Conservation (phyloP, 257 asterid species). For the Buddleja alternifolia region DNA sequence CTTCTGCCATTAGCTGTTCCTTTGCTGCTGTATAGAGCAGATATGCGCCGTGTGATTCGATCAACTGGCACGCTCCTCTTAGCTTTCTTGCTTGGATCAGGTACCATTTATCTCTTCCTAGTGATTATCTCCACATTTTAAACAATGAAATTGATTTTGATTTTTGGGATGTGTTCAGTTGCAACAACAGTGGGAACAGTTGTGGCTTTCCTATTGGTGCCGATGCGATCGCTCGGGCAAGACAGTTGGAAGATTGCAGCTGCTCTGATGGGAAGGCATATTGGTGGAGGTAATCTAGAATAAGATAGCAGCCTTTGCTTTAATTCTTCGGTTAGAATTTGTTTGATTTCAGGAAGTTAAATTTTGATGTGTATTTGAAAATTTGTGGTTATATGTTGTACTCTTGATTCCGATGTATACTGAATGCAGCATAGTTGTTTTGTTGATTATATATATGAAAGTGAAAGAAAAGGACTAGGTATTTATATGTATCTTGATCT, state of each 20-base stretch:
- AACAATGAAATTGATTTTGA: not conserved
- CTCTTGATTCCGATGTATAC: not conserved
- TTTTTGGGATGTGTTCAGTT: constrained; percentile 39
- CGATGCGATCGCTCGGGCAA: constrained; percentile 81
- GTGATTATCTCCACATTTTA: not conserved
- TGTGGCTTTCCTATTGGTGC: constrained; percentile 78
- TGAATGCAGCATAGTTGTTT: constrained; percentile 7
- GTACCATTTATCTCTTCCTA: constrained; percentile 24
- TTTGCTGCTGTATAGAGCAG: constrained; percentile 83
- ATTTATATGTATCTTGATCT: not conserved
- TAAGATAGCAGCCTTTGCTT: not conserved
- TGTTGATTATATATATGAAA: not conserved
- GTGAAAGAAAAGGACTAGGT: not conserved
- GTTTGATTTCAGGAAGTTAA: not conserved
- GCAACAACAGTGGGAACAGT: constrained; percentile 85
- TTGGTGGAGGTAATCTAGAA: constrained; percentile 79
- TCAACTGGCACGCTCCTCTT: constrained; percentile 82
- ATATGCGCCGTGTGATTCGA: constrained; percentile 71
- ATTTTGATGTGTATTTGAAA: constrained; percentile 15
- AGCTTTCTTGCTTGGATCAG: constrained; percentile 94
- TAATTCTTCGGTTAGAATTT: not conserved
- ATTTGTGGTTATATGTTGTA: not conserved
- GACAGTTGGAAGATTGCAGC: constrained; percentile 98
- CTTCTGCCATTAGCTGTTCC: constrained; percentile 92
- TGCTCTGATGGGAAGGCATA: constrained; percentile 96